These are phyloP conservation scores for Aspergillus sparsus DNA, from an alignment of 495 filamentous ascomycete species.

Conservation along the genomic window DNA sequence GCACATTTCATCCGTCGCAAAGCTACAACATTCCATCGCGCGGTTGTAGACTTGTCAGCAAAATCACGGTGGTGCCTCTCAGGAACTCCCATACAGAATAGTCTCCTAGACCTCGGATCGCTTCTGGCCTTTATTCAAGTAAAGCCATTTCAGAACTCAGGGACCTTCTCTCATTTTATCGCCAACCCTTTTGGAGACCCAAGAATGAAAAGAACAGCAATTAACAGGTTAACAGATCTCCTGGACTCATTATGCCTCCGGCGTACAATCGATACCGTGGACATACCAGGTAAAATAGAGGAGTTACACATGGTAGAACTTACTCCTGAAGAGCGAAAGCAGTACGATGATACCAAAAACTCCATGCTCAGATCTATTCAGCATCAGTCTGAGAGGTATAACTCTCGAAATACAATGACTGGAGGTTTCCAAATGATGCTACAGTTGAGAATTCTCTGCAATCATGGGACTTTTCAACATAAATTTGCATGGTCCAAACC, in stretches of 20 bases:
- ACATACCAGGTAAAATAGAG: conserved; percentile 34
- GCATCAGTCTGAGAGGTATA: conserved; percentile 28
- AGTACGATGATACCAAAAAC: conserved; percentile 35
- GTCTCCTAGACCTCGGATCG: conserved; percentile 23
- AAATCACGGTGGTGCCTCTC: conserved; percentile 27
- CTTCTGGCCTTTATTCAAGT: conserved; percentile 28
- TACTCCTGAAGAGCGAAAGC: conserved; percentile 29
- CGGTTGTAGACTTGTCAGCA: conserved; percentile 17
- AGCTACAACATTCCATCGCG: conserved; percentile 22
- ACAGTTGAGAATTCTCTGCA: conserved; percentile 47
- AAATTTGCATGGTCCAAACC: conserved; percentile 36
- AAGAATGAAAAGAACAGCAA: conserved; percentile 4
- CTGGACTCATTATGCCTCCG: conserved; percentile 29
- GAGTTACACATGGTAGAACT: conserved; percentile 24
- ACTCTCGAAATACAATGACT: conserved; percentile 24
- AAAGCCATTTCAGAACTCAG: conserved; percentile 13
- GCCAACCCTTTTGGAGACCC: conserved; percentile 16
- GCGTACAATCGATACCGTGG: conserved; percentile 28
- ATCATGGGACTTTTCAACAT: conserved; percentile 48
- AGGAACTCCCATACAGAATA: conserved; percentile 31
- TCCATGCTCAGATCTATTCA: conserved; percentile 35
- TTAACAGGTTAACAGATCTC: conserved; percentile 13
- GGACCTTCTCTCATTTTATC: conserved; percentile 20
- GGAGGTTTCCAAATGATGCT: conserved; percentile 44
- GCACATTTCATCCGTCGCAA: conserved; percentile 28